A percentile compares a stretch with the other conserved stretches of the same genome.
These are phyloP conservation scores for Daldinia grandis DNA, from an alignment of 495 filamentous ascomycete species.

Conservation along the genomic window DNA sequence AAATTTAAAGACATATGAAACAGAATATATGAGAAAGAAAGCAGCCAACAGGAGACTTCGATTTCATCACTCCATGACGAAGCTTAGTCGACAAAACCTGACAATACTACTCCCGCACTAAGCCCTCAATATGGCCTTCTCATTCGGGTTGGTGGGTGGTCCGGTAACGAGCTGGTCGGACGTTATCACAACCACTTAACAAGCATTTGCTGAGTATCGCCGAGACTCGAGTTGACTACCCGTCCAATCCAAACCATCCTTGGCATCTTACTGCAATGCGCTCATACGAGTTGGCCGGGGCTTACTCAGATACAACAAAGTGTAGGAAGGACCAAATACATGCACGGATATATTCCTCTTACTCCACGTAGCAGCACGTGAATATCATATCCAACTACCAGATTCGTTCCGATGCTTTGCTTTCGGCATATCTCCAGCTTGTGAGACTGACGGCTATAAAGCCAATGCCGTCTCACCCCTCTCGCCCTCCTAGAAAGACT, in stretches of 20 bases:
- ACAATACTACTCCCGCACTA: slow-evolving; percentile 23
- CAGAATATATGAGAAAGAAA: slow-evolving; percentile 18
- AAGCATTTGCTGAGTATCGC: slow-evolving; percentile 6
- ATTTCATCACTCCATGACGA: slow-evolving; percentile 28
- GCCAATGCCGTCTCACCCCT: slow-evolving; percentile 8
- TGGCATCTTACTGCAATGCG: slow-evolving; percentile 42
- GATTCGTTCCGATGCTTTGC: neutral
- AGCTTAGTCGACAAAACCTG: slow-evolving; percentile 23
- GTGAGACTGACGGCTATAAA: slow-evolving; percentile 25
- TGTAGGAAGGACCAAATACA: slow-evolving; percentile 5
- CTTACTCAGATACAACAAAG: slow-evolving; percentile 34
- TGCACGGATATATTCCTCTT: slow-evolving; percentile 17
- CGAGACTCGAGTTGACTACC: slow-evolving; percentile 10
- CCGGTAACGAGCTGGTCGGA: slow-evolving; percentile 19
- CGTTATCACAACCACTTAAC: slow-evolving; percentile 14
- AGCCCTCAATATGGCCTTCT: slow-evolving; percentile 35
- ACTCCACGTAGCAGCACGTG: slow-evolving; percentile 20
- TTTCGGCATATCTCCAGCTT: slow-evolving; percentile 15
- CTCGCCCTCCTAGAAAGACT: slow-evolving; percentile 1
- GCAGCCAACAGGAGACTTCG: slow-evolving; percentile 21
- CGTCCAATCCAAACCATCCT: slow-evolving; percentile 29
- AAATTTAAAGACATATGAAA: slow-evolving; percentile 35
- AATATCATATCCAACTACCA: slow-evolving; percentile 14
- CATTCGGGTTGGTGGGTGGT: slow-evolving; percentile 30
- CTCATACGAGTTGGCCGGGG: slow-evolving; percentile 19